A percentile compares a stretch with the other conserved stretches of the same genome.
phyloP scores from a whole-genome alignment of 495 filamentous ascomycete genomes.

The Viridothelium virens region DNA sequence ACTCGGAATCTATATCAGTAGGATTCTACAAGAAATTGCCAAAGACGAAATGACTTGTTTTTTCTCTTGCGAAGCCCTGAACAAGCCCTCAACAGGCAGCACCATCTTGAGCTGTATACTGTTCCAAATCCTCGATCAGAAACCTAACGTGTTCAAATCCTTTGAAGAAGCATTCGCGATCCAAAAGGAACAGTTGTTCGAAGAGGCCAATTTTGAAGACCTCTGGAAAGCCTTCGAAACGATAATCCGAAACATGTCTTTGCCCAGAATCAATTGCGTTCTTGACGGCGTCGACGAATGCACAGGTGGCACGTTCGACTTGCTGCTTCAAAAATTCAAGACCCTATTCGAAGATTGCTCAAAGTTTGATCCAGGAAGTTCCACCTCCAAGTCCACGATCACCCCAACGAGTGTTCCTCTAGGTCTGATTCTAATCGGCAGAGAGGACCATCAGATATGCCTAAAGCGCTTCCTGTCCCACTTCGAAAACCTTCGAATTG shows the following conservation, averaged over 20 bases:
- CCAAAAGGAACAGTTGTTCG: background rate
- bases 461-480: constrained; percentile 3
- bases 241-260: background rate
- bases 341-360: background rate
- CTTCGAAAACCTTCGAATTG: background rate
- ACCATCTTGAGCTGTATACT: background rate
- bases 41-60: background rate
- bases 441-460: background rate
- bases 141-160: background rate
- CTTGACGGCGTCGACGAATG: background rate
- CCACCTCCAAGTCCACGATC: background rate
- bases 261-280: background rate
- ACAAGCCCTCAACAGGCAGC: background rate
- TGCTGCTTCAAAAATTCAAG: background rate
- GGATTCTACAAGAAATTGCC: constrained; percentile 5
- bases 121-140: background rate
- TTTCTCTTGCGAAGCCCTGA: background rate
- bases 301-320: background rate
- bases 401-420: background rate
- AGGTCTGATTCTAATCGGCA: background rate
- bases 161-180: background rate
- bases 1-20: constrained; percentile 8
- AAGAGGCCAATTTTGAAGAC: background rate
- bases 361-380: background rate
- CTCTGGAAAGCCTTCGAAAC: background rate